Conservation (phyloP, 208 protist species). For the Balamuthia mandrillaris region DNA sequence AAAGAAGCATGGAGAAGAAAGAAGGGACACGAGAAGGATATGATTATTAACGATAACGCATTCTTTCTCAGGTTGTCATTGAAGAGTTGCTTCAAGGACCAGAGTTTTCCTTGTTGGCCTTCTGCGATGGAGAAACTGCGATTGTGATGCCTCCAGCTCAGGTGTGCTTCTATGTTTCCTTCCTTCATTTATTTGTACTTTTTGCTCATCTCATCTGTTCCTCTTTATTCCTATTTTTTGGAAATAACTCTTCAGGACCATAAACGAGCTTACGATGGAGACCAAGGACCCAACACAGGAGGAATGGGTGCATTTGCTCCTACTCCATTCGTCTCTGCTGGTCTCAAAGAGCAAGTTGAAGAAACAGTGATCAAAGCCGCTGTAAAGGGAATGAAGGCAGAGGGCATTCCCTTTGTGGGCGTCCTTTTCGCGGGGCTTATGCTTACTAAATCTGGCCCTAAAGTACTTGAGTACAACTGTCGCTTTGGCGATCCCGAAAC, state of each 20-base stretch:
- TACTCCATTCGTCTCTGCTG: slow-evolving; percentile 40
- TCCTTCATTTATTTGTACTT: no score
- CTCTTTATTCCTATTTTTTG: no score
- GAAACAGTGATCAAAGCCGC: slow-evolving; percentile 63
- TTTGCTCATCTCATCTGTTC: no score
- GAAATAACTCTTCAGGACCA: no score
- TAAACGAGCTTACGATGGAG: slow-evolving; percentile 61
- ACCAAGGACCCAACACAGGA: slow-evolving; percentile 70
- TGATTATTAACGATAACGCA: not conserved
- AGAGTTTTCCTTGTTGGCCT: slow-evolving; percentile 66
- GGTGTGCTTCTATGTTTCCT: no score
- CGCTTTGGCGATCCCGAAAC: slow-evolving; percentile 75
- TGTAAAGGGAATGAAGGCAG: slow-evolving; percentile 63
- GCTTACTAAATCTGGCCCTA: slow-evolving; percentile 50
- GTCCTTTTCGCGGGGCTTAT: slow-evolving; percentile 67
- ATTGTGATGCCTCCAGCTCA: slow-evolving; percentile 57
- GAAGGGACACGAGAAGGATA: not conserved
- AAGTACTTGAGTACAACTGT: slow-evolving; percentile 70
- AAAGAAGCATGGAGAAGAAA: not conserved
- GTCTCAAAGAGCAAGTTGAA: not conserved
- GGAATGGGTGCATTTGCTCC: slow-evolving; percentile 74
- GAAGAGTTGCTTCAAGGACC: slow-evolving; percentile 65
- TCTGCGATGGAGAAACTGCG: slow-evolving; percentile 55
- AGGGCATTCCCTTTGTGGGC: slow-evolving; percentile 68
- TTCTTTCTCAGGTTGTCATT: slow-evolving; percentile 56